A percentile compares a stretch with the other conserved stretches of the same genome.
Evolutionary conservation across 2,329 filamentous ascomycete species (phyloP).

Genomic region (Pseudocercospora fuligena): DNA sequence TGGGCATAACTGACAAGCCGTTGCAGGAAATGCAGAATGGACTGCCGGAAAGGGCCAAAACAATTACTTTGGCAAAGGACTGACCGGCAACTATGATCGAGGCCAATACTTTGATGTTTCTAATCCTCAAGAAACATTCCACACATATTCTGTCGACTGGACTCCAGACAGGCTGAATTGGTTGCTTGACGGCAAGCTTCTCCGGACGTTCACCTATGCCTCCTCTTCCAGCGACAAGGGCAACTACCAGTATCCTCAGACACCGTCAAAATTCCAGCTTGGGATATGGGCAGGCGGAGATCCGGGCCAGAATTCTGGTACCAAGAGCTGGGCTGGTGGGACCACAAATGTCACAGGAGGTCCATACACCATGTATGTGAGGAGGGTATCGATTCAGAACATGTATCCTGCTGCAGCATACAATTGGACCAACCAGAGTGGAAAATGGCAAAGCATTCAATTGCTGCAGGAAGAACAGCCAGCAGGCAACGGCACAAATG

Average conservation of each 20-base stretch:
- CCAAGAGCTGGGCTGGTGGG: conserved; percentile 70
- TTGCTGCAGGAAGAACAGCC: conserved; percentile 4
- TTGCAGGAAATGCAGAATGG: background rate
- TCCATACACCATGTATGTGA: conserved; percentile 59
- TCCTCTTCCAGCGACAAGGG: conserved; percentile 66
- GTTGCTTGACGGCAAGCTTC: conserved; percentile 69
- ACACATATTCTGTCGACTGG: conserved; percentile 77
- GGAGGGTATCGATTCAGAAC: conserved; percentile 57
- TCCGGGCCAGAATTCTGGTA: conserved; percentile 41
- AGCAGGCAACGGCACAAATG: background rate
- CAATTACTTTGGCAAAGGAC: conserved; percentile 78
- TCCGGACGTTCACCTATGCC: conserved; percentile 71
- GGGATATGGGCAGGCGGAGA: conserved; percentile 57
- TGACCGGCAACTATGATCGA: conserved; percentile 71
- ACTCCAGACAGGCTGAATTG: conserved; percentile 69
- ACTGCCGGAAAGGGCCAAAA: conserved; percentile 58
- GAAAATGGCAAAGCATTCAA: conserved; percentile 53
- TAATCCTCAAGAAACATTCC: conserved; percentile 64
- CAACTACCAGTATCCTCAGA: conserved; percentile 66
- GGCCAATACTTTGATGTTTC: conserved; percentile 43
- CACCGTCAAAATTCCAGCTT: conserved; percentile 68
- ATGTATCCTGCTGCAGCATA: conserved; percentile 58
- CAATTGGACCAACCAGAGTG: conserved; percentile 55
- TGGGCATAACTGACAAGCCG: background rate
- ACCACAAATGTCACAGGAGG: conserved; percentile 51